Evolutionary conservation across 495 filamentous ascomycete species (phyloP), one percentile per base, ranked within the genome.

Genomic region (Penicillium daleae): DNA sequence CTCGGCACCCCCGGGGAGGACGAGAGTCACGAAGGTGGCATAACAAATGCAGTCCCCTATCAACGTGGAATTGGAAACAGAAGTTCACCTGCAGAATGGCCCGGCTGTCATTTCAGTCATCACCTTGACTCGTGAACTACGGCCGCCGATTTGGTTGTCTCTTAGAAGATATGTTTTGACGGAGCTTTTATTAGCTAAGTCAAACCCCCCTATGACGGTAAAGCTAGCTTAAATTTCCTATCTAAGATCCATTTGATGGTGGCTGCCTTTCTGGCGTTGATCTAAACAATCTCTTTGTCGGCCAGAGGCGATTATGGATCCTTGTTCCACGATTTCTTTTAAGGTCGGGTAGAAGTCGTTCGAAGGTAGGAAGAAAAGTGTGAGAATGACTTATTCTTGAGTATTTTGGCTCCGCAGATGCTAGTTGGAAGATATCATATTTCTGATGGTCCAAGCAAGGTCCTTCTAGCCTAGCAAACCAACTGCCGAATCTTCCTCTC

Each of bases 1-100:
- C 15, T 48, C 9, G 27, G 44, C 44, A 24, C 27, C 24, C 22
- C 22, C 9, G 44, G n/a, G 27, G 12, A 89, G 74, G 19, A 79
- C 70, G 61, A 21, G 84, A 81, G 69, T 89, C 85, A 21, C 75
- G 64, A 86, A 0, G 84, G 85, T 0, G 83, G 85, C 75, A 83
- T 83, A 2, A 85, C 61, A 71, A 88, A 84, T 1, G 85, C 86
- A 13, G 86, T 88, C 86, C 4, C 86, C 86, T 9, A 87, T 72
- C 22, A 88, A 67, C 2, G 85, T 84, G 10, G 85, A 69, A 6
- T 59, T 62, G 1, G 56, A 29, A 19, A 49, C 29, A 10, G 49
- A n/a, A 3, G 12, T 21, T 27, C 27, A 44, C 9, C 5, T 44
- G 7, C 40, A 6, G 40, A 44, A 44, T 22, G 40, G 40, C 19